These are phyloP conservation scores for Setaria viridis DNA, from an alignment of 202 grass and related monocot genomes.

Conservation along the genomic window DNA sequence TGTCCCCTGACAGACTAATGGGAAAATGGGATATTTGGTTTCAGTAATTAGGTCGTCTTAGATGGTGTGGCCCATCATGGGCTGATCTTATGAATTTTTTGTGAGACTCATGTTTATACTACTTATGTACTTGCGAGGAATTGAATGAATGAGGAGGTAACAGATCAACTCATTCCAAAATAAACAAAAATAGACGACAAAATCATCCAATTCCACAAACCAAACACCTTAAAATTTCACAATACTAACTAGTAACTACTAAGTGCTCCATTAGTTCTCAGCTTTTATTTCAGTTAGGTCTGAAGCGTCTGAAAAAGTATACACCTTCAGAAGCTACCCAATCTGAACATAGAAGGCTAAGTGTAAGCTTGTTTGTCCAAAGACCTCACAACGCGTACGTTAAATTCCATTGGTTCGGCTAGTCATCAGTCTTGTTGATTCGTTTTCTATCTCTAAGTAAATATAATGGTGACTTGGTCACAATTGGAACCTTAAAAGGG, in stretches of 20 bases:
- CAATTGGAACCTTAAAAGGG: constrained; percentile 11
- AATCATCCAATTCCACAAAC: neutral
- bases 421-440: neutral
- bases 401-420: neutral
- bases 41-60: too few relatives aligned
- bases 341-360: neutral
- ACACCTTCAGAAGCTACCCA: neutral
- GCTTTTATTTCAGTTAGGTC: neutral
- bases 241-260: neutral
- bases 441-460: neutral
- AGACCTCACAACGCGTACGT: neutral
- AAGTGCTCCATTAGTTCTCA: neutral
- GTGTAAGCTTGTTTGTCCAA: constrained; percentile 16
- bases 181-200: too few relatives aligned
- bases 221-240: neutral
- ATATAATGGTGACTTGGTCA: neutral
- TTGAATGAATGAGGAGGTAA: too few relatives aligned
- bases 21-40: too few relatives aligned
- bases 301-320: neutral
- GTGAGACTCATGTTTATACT: too few relatives aligned
- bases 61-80: too few relatives aligned
- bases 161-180: neutral
- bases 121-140: too few relatives aligned
- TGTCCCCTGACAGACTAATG: too few relatives aligned
- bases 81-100: too few relatives aligned